Conservation (phyloP, 2,329 filamentous ascomycete genomes). For the Diaporthe longicolla region DNA sequence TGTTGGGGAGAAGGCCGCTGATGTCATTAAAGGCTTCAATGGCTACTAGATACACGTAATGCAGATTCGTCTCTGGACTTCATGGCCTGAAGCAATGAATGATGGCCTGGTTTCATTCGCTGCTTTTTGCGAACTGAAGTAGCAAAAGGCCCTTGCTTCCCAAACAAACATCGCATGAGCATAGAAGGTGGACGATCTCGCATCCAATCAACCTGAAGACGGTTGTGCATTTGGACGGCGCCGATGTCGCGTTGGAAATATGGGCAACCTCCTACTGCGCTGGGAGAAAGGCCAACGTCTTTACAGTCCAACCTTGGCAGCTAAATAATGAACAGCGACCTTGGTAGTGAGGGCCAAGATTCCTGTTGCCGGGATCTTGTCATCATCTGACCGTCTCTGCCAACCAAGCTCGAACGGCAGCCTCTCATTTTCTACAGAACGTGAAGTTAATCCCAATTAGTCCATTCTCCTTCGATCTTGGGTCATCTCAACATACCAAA, state of each 20-base stretch:
- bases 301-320: constrained; percentile 14
- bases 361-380: constrained; percentile 16
- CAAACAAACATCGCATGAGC: not conserved
- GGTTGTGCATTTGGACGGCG: too few species aligned
- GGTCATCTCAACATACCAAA: not conserved
- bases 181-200: not conserved
- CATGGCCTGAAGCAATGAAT: not conserved
- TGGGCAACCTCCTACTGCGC: not conserved
- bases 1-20: constrained; percentile 39
- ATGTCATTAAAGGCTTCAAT: constrained; percentile 14
- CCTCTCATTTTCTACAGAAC: not conserved
- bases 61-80: not conserved
- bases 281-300: not conserved
- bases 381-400: constrained; percentile 17
- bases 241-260: not conserved
- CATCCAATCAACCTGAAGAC: not conserved
- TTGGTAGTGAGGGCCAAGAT: constrained; percentile 14
- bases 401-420: constrained; percentile 27
- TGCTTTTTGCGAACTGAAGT: not conserved
- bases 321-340: constrained; percentile 21
- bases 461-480: not conserved
- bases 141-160: not conserved
- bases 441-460: not conserved
- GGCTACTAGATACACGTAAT: not conserved
- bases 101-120: not conserved